Base-by-base conservation (phyloP, 2,329 filamentous ascomycete genomes). In the Fusarium sp. region DNA sequence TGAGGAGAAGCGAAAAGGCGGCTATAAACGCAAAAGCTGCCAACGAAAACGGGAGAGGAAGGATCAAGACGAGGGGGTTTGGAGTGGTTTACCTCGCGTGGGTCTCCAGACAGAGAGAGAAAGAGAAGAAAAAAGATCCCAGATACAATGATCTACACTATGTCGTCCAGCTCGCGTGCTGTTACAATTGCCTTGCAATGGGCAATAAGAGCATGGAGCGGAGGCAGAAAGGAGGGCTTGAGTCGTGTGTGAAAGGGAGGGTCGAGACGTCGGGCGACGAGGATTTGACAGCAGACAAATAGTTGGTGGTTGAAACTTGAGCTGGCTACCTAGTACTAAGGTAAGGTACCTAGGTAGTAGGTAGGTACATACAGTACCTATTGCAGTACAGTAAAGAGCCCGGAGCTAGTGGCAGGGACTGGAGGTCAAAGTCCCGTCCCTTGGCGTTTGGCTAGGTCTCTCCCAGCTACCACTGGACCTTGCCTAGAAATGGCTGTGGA, bases 161-260 rank as follows among this genome's bases (percentile, higher is more conserved):
- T 71, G 69, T 73, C 75, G 70, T 76, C 77, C 77, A 79, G 78
- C 77, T 79, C 76, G 71, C 45, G 73, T 71, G 69, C 74, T 74
- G 73, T 71, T 76, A 78, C 68, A 73, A 78, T 75, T 78, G 78
- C 78, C 77, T 79, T 77, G 74, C 74, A 79, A 79, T 78, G 77
- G 75, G 76, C 78, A 73, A 72, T 73, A 74, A 71, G 70, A 70
- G 74, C 75, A 78, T 75, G 75, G 71, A 74, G 74, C 72, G 70
- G 71, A 69, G 66, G 69, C 48, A 63, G 56, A 63, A 62, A 65
- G 65, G 67, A 69, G 67, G 55, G 60, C 61, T 71, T 64, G 68
- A 64, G 67, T 70, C 66, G 67, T 56, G 68, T 62, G 65, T 44
- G 67, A 62, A 71, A 75, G 71, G 74, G 73, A 73, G 72, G 75